Evolutionary conservation across 345 rosid genomes (phyloP).

Genomic region (Boechera divaricarpa): DNA sequence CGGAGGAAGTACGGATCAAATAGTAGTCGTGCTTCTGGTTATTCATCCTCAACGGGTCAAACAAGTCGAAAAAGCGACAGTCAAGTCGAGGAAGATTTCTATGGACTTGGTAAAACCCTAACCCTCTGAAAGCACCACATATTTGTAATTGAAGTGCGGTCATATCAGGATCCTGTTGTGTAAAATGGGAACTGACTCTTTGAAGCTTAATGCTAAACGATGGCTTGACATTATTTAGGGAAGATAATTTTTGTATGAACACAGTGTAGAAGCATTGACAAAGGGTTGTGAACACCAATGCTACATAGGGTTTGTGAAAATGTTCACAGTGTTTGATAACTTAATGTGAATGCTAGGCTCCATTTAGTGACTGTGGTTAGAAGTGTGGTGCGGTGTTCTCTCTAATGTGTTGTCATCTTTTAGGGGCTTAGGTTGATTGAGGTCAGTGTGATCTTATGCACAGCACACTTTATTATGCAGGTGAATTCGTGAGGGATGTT

Average conservation of each 20-base stretch:
- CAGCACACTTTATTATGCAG: conserved; percentile 77
- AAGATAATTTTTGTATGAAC: background rate
- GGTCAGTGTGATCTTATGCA: conserved; percentile 60
- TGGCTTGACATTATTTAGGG: conserved; percentile 14
- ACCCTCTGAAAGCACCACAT: background rate
- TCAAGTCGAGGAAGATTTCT: conserved; percentile 76
- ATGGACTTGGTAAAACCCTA: conserved; percentile 79
- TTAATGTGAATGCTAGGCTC: background rate
- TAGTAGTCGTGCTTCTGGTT: conserved; percentile 60
- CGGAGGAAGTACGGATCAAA: conserved; percentile 59
- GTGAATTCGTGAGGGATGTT: conserved; percentile 88
- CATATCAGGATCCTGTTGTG: background rate
- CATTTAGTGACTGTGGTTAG: conserved; percentile 9
- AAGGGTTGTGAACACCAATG: conserved; percentile 2
- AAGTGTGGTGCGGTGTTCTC: conserved; percentile 25
- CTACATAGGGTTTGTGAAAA: conserved; percentile 2
- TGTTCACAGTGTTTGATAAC: background rate
- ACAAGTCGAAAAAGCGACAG: conserved; percentile 44
- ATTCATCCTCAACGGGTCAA: conserved; percentile 59
- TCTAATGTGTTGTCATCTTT: conserved; percentile 29
- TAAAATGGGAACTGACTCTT: background rate
- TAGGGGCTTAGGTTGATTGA: conserved; percentile 39
- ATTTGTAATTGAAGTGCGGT: conserved; percentile 2
- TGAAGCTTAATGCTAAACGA: background rate
- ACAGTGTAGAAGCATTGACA: background rate